phyloP scores from a whole-genome alignment of 371 early-diverging fungal species.

The Rhizopus arrhizus region DNA sequence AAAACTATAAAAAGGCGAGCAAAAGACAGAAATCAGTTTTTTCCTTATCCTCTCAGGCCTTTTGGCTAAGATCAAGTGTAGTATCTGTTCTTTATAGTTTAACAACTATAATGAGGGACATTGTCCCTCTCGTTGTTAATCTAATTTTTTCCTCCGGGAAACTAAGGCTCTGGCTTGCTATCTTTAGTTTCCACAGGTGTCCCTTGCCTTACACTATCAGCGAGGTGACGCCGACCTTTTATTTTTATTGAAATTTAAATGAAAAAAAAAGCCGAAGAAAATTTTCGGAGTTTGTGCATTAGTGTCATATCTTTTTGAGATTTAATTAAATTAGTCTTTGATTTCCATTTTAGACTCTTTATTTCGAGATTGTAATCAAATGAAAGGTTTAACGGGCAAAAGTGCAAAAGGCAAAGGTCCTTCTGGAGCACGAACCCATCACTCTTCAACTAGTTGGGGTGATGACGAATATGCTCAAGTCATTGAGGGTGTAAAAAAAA shows the following conservation, averaged over 20 bases:
- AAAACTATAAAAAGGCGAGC: conserved; percentile 38
- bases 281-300: too few relatives aligned
- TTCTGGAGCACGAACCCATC: not conserved
- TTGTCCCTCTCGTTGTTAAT: conserved; percentile 53
- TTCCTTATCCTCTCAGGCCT: conserved; percentile 70
- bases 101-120: conserved; percentile 67
- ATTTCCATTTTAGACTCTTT: too few relatives aligned
- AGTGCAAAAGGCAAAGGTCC: too few relatives aligned
- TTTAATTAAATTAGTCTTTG: too few relatives aligned
- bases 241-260: conserved; percentile 3
- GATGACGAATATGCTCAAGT: conserved; percentile 62
- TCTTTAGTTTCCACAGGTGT: conserved; percentile 38
- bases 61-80: conserved; percentile 85
- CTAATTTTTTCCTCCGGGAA: conserved; percentile 57
- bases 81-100: conserved; percentile 83
- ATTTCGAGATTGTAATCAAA: too few relatives aligned
- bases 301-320: too few relatives aligned
- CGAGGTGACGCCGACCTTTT: conserved; percentile 41
- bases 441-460: conserved; percentile 8
- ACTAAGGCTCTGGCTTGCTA: conserved; percentile 44
- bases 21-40: conserved; percentile 24
- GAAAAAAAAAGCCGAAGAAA: not conserved
- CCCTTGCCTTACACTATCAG: conserved; percentile 47
- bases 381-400: too few relatives aligned
- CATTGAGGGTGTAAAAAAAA: conserved; percentile 64